A percentile compares a stretch with the other conserved stretches of the same genome.
Evolutionary conservation across 257 asterid species (phyloP).

Genomic region (Nicotiana paniculata): DNA sequence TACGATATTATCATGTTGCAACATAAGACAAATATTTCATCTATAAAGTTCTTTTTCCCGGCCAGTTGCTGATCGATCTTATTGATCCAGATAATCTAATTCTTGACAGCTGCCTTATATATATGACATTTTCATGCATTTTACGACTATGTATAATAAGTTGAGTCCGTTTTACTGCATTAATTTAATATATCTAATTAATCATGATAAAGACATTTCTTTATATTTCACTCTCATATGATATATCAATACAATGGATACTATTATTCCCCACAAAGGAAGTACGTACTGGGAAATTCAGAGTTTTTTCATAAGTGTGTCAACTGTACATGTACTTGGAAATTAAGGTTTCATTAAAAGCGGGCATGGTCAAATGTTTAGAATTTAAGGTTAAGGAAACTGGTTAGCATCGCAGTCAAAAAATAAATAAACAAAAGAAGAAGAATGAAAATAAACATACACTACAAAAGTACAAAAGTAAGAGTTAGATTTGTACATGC

Average conservation of each 20-base stretch:
- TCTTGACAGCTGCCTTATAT: not conserved
- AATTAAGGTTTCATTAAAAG: not conserved
- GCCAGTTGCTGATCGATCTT: not conserved
- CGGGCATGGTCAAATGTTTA: not conserved
- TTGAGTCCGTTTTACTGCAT: not conserved
- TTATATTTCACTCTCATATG: not conserved
- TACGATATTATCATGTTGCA: conserved; percentile 1
- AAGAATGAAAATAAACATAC: not conserved
- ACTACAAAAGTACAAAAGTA: not conserved
- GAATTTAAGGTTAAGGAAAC: not conserved
- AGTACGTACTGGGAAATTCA: not conserved
- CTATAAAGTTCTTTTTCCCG: not conserved
- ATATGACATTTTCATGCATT: not conserved
- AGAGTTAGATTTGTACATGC: not conserved
- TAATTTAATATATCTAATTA: not conserved
- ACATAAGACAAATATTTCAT: conserved; percentile 10
- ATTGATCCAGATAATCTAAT: not conserved
- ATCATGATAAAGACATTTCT: not conserved
- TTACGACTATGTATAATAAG: not conserved
- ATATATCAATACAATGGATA: not conserved
- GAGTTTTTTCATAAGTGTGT: not conserved
- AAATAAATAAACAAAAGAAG: not conserved
- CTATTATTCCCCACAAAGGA: not conserved
- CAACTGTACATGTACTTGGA: not conserved
- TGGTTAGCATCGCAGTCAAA: not conserved